These are phyloP conservation scores for Pichia kluyveri DNA, from an alignment of 805 yeast species.

Conservation along the genomic window DNA sequence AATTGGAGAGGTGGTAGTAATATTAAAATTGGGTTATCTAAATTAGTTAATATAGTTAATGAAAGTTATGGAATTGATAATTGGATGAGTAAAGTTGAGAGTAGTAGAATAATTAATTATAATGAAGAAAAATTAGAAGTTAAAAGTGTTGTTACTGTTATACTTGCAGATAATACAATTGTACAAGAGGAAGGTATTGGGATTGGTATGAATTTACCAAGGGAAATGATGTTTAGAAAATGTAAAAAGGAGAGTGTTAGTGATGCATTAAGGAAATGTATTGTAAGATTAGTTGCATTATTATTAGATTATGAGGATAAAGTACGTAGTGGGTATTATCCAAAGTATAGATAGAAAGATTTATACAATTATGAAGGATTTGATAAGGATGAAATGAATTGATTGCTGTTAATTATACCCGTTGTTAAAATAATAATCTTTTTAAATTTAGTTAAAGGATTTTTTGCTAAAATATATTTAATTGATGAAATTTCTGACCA, in stretches of 20 bases:
- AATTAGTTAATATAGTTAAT: conserved; percentile 32
- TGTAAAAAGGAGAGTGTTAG: conserved; percentile 41
- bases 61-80: conserved; percentile 43
- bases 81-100: conserved; percentile 28
- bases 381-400: conserved; percentile 22
- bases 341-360: conserved; percentile 5
- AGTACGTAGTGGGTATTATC: conserved; percentile 17
- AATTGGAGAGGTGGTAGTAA: neutral
- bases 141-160: conserved; percentile 23
- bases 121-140: conserved; percentile 10
- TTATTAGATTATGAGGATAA: conserved; percentile 23
- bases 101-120: neutral
- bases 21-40: conserved; percentile 8
- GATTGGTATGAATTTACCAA: conserved; percentile 25
- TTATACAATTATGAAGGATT: neutral
- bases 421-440: conserved; percentile 35
- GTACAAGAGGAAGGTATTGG: conserved; percentile 33
- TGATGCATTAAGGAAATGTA: conserved; percentile 35
- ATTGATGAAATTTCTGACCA: conserved; percentile 74
- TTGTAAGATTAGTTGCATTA: conserved; percentile 27
- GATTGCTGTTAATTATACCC: conserved; percentile 32
- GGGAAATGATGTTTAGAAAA: conserved; percentile 26
- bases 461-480: conserved; percentile 44
- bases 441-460: conserved; percentile 24
- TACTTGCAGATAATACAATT: conserved; percentile 36